Conservation (phyloP, 139 green algal species). For the Chlorella sorokiniana region DNA sequence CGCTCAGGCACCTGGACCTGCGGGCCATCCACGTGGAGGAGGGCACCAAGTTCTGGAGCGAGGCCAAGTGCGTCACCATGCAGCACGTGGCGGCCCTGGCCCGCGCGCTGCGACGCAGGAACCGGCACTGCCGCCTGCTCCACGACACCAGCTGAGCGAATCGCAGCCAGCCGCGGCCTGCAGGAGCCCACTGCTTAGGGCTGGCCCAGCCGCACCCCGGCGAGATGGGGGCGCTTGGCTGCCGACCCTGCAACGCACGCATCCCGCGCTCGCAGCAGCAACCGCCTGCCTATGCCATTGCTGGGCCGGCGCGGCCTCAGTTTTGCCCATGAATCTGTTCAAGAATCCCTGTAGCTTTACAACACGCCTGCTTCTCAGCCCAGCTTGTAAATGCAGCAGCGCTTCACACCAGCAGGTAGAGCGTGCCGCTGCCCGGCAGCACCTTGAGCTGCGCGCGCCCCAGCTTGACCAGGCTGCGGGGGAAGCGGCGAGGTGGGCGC, state of each 20-base stretch:
- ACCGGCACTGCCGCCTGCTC: conserved; percentile 31
- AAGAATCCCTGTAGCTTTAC: no score
- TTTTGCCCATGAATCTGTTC: no score
- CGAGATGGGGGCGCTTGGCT: no score
- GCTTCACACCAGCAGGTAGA: conserved; percentile 10
- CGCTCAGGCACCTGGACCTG: conserved; percentile 48
- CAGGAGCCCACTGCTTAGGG: no score
- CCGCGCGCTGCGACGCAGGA: conserved; percentile 52
- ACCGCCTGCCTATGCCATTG: neutral
- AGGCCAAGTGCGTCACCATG: conserved; percentile 67
- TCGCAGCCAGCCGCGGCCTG: no score
- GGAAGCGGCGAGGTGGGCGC: neutral
- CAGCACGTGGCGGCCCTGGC: conserved; percentile 50
- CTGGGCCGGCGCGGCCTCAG: no score
- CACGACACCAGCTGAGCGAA: conserved; percentile 30
- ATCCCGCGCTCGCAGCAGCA: no score
- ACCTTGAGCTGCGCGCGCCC: conserved; percentile 41
- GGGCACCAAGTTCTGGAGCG: conserved; percentile 41
- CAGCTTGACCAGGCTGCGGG: conserved; percentile 41
- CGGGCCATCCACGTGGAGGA: conserved; percentile 50
- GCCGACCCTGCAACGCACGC: no score
- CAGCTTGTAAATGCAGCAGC: neutral
- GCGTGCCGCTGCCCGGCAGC: conserved; percentile 11
- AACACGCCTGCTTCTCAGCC: neutral
- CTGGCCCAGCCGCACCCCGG: no score